These are phyloP conservation scores for Artomyces pyxidatus DNA, from an alignment of 768 basidiomycete species.

Conservation along the genomic window DNA sequence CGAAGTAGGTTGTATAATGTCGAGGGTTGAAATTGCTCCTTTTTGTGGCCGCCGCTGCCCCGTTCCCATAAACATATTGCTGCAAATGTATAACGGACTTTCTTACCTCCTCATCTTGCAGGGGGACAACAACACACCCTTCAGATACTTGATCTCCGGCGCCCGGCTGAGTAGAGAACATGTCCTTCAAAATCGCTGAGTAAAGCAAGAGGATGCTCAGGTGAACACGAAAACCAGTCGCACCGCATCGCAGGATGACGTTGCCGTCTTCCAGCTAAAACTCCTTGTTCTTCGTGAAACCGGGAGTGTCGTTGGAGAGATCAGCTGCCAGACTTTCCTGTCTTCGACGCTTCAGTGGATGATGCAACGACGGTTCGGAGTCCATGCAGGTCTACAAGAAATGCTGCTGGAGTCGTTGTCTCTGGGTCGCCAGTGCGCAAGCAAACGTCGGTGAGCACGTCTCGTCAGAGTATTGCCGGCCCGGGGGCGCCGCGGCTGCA, in stretches of 20 bases:
- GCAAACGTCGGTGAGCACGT: too few relatives aligned
- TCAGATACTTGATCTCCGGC: background rate
- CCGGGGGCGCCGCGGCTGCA: too few relatives aligned
- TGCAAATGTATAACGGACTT: too few relatives aligned
- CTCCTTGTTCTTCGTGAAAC: background rate
- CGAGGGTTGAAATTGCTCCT: background rate
- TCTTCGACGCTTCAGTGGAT: too few relatives aligned
- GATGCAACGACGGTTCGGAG: too few relatives aligned
- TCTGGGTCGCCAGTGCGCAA: too few relatives aligned
- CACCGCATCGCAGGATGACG: slow-evolving; percentile 3
- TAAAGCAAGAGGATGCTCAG: slow-evolving; percentile 1
- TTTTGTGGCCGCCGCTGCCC: background rate
- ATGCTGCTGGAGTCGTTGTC: too few relatives aligned
- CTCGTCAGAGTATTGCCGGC: too few relatives aligned
- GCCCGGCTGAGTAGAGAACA: background rate
- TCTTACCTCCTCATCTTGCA: background rate
- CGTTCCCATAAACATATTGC: background rate
- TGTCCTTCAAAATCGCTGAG: slow-evolving; percentile 10
- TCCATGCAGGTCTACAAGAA: too few relatives aligned
- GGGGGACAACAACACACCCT: background rate
- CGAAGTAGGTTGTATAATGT: background rate
- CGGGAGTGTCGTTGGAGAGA: too few relatives aligned
- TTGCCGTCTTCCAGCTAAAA: slow-evolving; percentile 10
- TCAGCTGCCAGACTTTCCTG: too few relatives aligned
- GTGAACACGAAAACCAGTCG: slow-evolving; percentile 10